phyloP scores from a whole-genome alignment of 169 alveolate species.

The Babesia microti region DNA sequence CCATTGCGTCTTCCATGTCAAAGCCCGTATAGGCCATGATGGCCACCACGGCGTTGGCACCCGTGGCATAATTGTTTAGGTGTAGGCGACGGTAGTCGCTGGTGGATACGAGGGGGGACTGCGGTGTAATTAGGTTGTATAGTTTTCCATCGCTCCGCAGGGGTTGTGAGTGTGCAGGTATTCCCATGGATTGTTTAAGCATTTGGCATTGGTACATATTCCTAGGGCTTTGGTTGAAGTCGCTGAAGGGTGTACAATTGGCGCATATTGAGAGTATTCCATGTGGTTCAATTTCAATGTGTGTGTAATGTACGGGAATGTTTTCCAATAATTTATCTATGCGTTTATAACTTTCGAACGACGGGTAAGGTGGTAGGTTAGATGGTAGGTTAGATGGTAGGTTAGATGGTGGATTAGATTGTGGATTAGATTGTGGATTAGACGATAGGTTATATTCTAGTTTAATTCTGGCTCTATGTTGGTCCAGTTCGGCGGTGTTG shows the following conservation, averaged over 20 bases:
- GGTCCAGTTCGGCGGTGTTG: constrained; percentile 38
- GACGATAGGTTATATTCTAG: not conserved
- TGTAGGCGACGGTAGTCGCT: constrained; percentile 82
- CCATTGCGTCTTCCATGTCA: constrained; percentile 99
- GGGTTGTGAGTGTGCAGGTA: constrained; percentile 90
- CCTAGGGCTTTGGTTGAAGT: constrained; percentile 98
- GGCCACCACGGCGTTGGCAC: constrained; percentile 99
- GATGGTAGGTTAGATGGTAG: not conserved
- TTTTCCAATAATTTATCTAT: constrained; percentile 20
- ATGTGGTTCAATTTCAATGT: constrained; percentile 90
- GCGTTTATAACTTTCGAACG: too few relatives aligned
- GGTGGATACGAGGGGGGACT: constrained; percentile 94
- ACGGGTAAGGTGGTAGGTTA: not conserved
- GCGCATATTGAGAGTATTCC: constrained; percentile 92
- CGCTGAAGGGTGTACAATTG: constrained; percentile 92
- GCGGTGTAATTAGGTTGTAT: constrained; percentile 85
- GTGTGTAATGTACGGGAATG: constrained; percentile 78
- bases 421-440: not conserved
- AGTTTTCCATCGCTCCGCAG: constrained; percentile 91
- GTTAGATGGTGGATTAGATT: not conserved
- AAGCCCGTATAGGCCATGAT: constrained; percentile 97
- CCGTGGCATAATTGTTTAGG: constrained; percentile 93
- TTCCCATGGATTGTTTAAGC: constrained; percentile 99
- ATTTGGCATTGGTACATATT: constrained; percentile 97
- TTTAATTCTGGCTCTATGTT: constrained; percentile 15